phyloP scores from a whole-genome alignment of 1,284 basidiomycete species.

The Porphyrellus sp. region DNA sequence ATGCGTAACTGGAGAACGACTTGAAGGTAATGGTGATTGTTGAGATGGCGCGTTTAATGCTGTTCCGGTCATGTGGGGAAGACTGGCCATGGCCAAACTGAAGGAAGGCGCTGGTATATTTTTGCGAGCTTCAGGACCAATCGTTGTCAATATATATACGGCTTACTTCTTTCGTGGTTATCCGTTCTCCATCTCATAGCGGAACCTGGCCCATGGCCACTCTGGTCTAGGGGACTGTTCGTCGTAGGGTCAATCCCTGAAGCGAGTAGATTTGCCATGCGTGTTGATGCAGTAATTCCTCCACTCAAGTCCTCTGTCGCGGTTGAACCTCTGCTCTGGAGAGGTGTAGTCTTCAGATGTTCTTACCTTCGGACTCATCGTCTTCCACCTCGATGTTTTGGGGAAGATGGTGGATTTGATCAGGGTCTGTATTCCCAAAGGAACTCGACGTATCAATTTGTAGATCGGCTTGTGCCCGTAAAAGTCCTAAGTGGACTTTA shows the following conservation, averaged over 20 bases:
- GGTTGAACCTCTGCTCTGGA: neutral
- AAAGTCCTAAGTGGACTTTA: slow-evolving; percentile 62
- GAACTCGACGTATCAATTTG: slow-evolving; percentile 27
- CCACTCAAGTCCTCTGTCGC: slow-evolving; percentile 6
- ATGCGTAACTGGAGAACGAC: neutral
- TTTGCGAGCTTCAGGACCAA: neutral
- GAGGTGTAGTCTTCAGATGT: neutral
- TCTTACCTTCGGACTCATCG: slow-evolving; percentile 11
- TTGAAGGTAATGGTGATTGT: slow-evolving; percentile 2
- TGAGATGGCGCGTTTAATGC: neutral
- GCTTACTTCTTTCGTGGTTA: slow-evolving; percentile 16
- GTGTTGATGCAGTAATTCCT: neutral
- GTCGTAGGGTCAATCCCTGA: slow-evolving; percentile 1
- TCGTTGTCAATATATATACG: neutral
- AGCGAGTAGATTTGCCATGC: neutral
- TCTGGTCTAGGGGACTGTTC: neutral
- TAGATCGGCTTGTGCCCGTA: slow-evolving; percentile 36
- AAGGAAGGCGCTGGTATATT: slow-evolving; percentile 18
- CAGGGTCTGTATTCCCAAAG: slow-evolving; percentile 7
- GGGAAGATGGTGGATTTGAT: neutral
- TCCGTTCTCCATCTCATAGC: slow-evolving; percentile 1
- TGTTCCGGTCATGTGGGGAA: slow-evolving; percentile 1
- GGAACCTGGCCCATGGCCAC: neutral
- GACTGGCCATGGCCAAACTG: slow-evolving; percentile 5
- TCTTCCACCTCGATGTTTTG: slow-evolving; percentile 1